Evolutionary conservation across 2,329 filamentous ascomycete species (phyloP), one percentile per base, ranked within the genome.

Genomic region (Tolypocladium ophioglossoides): DNA sequence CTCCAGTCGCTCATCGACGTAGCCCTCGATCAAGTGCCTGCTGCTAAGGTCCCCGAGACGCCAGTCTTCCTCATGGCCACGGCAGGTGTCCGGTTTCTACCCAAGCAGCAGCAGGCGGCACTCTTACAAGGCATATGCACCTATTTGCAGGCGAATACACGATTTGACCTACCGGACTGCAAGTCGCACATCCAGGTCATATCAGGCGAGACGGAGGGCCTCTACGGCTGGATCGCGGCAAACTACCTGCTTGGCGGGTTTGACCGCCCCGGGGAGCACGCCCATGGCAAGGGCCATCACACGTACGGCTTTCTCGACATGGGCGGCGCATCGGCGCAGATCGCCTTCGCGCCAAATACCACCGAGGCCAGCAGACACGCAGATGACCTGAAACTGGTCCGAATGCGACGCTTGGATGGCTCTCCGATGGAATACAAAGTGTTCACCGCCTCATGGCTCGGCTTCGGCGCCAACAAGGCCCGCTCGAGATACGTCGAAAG

Each of bases 251-350:
- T 99, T 1, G 92, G 91, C 32, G 90, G 91, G 4, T 97, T 99
- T 63, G 88, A 97, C 67, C 76, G 80, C 20, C 85, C 89, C 0
- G 74, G 85, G 51, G 73, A 83, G 16, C 89, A 96, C 63, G 75
- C 82, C 52, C 90, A 96, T 68, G 91, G 90, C 52, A 91, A 95
- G 60, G 83, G 81, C 30, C 94, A 97, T 67, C 88, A 91, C 65
- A 99, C 94, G 0, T 99, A 97, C 69, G 94, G 94, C 0, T 99
- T 99, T 65, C 75, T 99, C 57, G 94, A 99, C 67, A 99, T 99
- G 95, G 94, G 94, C 51, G 94, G 94, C 52, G 94, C 94, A 30
- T 97, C 92, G 0, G 92, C 94, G 18, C 94, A 99, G 72, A 97
- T 99, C 64, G 94, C 95, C 0, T 99, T 99, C 69, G 92, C 91